Evolutionary conservation across 169 alveolate genomes (phyloP).

Genomic region (Eimeria acervulina): DNA sequence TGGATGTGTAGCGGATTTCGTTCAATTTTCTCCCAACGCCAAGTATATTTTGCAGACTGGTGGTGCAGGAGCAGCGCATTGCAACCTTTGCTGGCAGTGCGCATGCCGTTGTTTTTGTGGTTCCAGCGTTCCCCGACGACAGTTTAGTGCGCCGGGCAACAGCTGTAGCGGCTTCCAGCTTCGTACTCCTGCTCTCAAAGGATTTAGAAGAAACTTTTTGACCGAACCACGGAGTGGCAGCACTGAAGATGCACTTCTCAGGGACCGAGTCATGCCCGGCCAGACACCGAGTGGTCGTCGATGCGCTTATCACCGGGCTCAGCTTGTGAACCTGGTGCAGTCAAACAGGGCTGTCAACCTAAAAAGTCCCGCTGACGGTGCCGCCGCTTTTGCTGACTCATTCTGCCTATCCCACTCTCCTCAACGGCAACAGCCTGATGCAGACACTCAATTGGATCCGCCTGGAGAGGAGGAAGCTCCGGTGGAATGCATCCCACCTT

Average conservation of each 20-base stretch:
- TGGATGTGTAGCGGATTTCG: conserved; percentile 65
- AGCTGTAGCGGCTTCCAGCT: not conserved
- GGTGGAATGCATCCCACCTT: not conserved
- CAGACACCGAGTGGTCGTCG: not conserved
- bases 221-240: not conserved
- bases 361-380: conserved; percentile 80
- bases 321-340: conserved; percentile 75
- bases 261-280: not conserved
- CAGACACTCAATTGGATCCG: not conserved
- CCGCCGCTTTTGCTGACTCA: conserved; percentile 74
- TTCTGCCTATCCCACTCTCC: conserved; percentile 40
- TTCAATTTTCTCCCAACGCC: conserved; percentile 78
- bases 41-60: conserved; percentile 74
- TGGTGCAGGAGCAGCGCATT: conserved; percentile 43
- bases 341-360: conserved; percentile 63
- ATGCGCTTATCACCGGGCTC: conserved; percentile 77
- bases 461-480: not conserved
- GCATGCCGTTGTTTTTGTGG: conserved; percentile 75
- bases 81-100: conserved; percentile 73
- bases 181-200: not conserved
- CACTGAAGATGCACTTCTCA: not conserved
- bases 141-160: not conserved
- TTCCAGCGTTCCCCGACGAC: not conserved
- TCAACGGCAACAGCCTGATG: not conserved
- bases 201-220: not conserved